phyloP scores from a whole-genome alignment of 768 basidiomycete species.

The Suillus clintonianus region DNA sequence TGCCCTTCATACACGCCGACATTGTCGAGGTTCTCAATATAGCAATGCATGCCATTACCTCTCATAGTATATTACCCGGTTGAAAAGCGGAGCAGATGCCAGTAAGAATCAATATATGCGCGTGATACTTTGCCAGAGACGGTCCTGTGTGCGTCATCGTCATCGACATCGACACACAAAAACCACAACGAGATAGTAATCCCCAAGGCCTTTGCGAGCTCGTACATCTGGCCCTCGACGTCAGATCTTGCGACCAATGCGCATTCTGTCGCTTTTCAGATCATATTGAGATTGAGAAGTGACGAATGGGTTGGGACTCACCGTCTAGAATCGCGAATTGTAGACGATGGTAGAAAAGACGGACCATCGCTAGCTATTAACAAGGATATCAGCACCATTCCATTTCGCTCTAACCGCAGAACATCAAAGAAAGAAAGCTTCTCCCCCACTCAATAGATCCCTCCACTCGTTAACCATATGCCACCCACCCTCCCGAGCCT shows the following conservation, averaged over 20 bases:
- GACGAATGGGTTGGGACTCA: constrained; percentile 43
- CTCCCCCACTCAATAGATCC: constrained; percentile 93
- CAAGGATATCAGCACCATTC: constrained; percentile 7
- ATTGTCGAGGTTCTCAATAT: too few relatives aligned
- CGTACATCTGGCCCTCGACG: constrained; percentile 95
- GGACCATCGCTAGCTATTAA: constrained; percentile 82
- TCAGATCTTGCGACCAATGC: constrained; percentile 95
- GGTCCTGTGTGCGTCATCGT: constrained; percentile 55
- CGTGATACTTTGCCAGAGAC: constrained; percentile 86
- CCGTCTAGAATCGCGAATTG: constrained; percentile 79
- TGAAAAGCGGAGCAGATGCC: too few relatives aligned
- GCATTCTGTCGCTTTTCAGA: constrained; percentile 59
- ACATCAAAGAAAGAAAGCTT: too few relatives aligned
- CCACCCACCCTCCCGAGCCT: constrained; percentile 88
- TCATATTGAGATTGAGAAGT: too few relatives aligned
- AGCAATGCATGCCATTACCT: too few relatives aligned
- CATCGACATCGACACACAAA: neutral
- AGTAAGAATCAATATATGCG: constrained; percentile 74
- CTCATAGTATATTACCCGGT: too few relatives aligned
- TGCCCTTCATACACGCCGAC: too few relatives aligned
- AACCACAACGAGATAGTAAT: constrained; percentile 91
- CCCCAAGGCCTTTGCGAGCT: constrained; percentile 82
- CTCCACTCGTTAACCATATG: constrained; percentile 92
- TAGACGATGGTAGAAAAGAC: constrained; percentile 89
- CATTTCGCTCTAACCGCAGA: too few relatives aligned